A percentile compares a stretch with the other conserved stretches of the same genome.
These are phyloP conservation scores for Aureobasidium sp. DNA, from an alignment of 2,329 filamentous ascomycete species.

Conservation along the genomic window DNA sequence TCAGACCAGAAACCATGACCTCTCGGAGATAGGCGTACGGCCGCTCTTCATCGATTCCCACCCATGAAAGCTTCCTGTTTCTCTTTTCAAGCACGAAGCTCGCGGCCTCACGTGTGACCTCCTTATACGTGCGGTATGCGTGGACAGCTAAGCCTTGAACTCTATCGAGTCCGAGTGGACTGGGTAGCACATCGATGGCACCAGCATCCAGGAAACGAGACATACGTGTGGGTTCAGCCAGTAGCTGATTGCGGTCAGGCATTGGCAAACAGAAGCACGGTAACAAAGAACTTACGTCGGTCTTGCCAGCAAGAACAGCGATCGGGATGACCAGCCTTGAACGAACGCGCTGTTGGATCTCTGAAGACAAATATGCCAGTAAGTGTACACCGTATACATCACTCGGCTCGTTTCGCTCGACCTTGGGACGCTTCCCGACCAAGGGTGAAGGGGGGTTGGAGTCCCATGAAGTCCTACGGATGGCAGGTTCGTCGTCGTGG, in stretches of 20 bases:
- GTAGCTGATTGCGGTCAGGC: slow-evolving; percentile 12
- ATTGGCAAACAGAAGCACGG: not conserved
- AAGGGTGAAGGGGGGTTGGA: slow-evolving; percentile 36
- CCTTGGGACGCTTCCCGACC: slow-evolving; percentile 26
- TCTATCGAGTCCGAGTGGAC: slow-evolving; percentile 66
- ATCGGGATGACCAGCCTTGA: slow-evolving; percentile 36
- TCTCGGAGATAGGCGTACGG: slow-evolving; percentile 86
- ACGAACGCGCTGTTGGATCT: slow-evolving; percentile 35
- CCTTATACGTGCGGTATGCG: slow-evolving; percentile 74
- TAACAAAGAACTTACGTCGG: slow-evolving; percentile 2
- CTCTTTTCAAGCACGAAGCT: slow-evolving; percentile 65
- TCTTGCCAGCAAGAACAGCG: slow-evolving; percentile 31
- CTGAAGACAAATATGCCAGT: slow-evolving; percentile 35
- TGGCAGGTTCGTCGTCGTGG: slow-evolving; percentile 36
- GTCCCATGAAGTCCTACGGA: slow-evolving; percentile 35
- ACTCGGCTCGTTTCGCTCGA: slow-evolving; percentile 28
- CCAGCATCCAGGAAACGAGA: slow-evolving; percentile 60
- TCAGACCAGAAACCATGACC: slow-evolving; percentile 86
- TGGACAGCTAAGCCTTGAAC: slow-evolving; percentile 73
- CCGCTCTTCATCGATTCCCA: slow-evolving; percentile 75
- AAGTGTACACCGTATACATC: slow-evolving; percentile 39
- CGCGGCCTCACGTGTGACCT: slow-evolving; percentile 65
- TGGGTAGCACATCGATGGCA: slow-evolving; percentile 76
- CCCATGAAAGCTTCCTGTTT: slow-evolving; percentile 82
- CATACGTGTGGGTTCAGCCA: slow-evolving; percentile 13